These are phyloP conservation scores for Coemansia aciculifera DNA, from an alignment of 192 early-diverging fungal genomes.

Conservation along the genomic window DNA sequence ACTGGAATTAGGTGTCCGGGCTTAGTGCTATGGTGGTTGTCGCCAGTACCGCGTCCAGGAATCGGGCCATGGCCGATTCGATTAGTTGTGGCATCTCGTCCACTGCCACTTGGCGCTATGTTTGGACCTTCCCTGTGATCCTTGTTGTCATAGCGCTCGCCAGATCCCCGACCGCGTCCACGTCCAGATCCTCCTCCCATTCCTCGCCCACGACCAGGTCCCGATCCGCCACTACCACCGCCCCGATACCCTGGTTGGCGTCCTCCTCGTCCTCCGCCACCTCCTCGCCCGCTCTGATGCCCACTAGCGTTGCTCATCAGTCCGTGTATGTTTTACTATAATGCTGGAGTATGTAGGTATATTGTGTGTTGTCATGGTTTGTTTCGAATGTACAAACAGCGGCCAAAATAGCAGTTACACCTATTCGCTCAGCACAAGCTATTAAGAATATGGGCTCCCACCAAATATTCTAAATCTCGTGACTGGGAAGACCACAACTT, in stretches of 20 bases:
- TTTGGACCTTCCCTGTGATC: neutral
- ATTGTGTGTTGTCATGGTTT: neutral
- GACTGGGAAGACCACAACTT: too few relatives aligned
- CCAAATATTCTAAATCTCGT: neutral
- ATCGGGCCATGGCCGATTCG: neutral
- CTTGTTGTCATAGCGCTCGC: neutral
- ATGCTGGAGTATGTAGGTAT: neutral
- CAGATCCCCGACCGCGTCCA: neutral
- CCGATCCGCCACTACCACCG: neutral
- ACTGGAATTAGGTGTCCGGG: constrained; percentile 23
- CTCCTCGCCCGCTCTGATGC: neutral
- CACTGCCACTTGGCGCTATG: neutral
- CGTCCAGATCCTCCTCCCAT: neutral
- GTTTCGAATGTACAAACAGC: neutral
- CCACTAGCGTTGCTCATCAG: neutral
- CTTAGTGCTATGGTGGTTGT: neutral
- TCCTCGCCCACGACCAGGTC: constrained; percentile 4
- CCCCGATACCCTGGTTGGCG: neutral
- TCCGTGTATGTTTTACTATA: neutral
- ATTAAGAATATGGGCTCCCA: neutral
- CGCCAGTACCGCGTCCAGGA: neutral
- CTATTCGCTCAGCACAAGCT: neutral
- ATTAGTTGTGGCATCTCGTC: neutral
- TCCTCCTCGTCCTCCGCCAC: neutral
- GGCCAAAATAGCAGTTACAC: neutral